These are phyloP conservation scores for Mycena belliarum DNA, from an alignment of 768 basidiomycete species.

Conservation along the genomic window DNA sequence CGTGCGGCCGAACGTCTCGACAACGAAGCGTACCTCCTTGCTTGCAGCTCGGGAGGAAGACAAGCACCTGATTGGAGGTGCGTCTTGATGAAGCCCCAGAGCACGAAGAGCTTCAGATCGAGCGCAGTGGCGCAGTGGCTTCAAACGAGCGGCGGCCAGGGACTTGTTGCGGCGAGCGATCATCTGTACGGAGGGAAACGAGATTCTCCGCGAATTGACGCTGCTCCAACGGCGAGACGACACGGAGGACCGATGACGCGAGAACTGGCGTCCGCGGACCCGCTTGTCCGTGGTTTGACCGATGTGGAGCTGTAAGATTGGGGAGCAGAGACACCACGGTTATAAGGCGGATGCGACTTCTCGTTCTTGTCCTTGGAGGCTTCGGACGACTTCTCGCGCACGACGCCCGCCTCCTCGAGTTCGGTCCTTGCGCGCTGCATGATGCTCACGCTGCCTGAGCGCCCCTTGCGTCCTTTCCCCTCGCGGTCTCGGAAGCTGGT, in stretches of 20 bases:
- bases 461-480: too few relatives aligned
- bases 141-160: conserved; percentile 69
- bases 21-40: conserved; percentile 97
- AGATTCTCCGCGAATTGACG: conserved; percentile 79
- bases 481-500: too few relatives aligned
- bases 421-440: too few relatives aligned
- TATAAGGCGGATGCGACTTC: conserved; percentile 28
- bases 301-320: conserved; percentile 32
- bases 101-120: conserved; percentile 84
- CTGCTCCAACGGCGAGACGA: conserved; percentile 90
- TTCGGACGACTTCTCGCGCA: conserved; percentile 81
- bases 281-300: conserved; percentile 54
- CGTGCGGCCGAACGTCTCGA: conserved; percentile 93
- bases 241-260: conserved; percentile 66
- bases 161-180: conserved; percentile 54
- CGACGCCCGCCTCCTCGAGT: conserved; percentile 80
- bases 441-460: too few relatives aligned
- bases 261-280: conserved; percentile 31
- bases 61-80: conserved; percentile 89
- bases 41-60: conserved; percentile 94
- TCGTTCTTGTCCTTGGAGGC: conserved; percentile 58
- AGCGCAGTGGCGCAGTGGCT: conserved; percentile 80
- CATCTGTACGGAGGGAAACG: conserved; percentile 51
- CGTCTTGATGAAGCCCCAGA: conserved; percentile 94
- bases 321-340: conserved; percentile 10